Conservation (phyloP, 371 early-diverging fungal genomes). For the Mucor sp. region DNA sequence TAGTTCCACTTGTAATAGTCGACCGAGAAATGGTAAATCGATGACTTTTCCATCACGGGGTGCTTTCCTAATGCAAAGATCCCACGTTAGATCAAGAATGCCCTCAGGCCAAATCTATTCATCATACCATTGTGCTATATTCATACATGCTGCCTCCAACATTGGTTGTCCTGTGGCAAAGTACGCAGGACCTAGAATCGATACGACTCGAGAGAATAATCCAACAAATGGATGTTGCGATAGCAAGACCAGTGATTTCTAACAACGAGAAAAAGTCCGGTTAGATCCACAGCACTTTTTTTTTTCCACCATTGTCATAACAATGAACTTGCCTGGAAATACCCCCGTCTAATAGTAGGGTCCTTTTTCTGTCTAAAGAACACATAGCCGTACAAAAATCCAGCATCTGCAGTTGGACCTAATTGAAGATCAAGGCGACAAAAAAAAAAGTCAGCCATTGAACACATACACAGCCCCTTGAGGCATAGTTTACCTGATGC, state of each 20-base stretch:
- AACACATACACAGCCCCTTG: slow-evolving; percentile 2
- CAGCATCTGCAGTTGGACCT: slow-evolving; percentile 72
- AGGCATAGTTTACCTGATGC: slow-evolving; percentile 52
- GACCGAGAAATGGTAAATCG: slow-evolving; percentile 79
- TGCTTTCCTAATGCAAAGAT: slow-evolving; percentile 20
- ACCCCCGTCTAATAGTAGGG: slow-evolving; percentile 83
- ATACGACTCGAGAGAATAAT: slow-evolving; percentile 76
- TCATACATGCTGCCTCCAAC: slow-evolving; percentile 82
- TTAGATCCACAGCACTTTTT: neutral
- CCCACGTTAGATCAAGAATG: neutral
- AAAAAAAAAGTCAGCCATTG: neutral
- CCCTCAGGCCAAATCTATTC: neutral
- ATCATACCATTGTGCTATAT: slow-evolving; percentile 79
- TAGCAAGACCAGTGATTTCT: slow-evolving; percentile 87
- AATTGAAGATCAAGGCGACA: neutral
- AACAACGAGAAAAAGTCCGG: slow-evolving; percentile 5
- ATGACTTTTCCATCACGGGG: slow-evolving; percentile 42
- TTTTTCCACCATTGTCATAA: neutral
- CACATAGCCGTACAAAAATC: slow-evolving; percentile 88
- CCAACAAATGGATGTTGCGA: slow-evolving; percentile 91
- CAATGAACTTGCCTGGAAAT: slow-evolving; percentile 68
- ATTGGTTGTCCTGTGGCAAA: slow-evolving; percentile 79
- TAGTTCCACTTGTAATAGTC: slow-evolving; percentile 69
- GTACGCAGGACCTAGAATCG: slow-evolving; percentile 76
- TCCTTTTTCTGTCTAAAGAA: slow-evolving; percentile 94